Base-by-base conservation (phyloP, 1,139 yeast genomes). In the Yarrowia galli region DNA sequence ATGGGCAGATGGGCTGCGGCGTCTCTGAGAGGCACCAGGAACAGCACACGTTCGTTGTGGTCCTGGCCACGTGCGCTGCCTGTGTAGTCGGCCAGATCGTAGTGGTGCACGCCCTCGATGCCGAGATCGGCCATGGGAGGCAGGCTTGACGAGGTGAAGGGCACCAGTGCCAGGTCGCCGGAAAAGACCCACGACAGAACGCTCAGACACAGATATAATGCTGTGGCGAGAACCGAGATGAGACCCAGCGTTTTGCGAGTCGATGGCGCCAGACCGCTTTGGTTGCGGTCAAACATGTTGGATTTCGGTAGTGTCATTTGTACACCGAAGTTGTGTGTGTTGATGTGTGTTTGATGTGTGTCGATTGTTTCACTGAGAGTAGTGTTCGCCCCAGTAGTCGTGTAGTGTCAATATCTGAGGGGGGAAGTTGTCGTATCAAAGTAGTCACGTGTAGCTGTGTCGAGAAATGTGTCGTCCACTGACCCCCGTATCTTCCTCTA, bases 11-110 rank as follows among this genome's bases (percentile, higher is more conserved):
- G 91, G 28, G 84, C 81, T n/a, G 87, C 85, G 7, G 91, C 91
- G 74, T 88, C 91, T 76, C 91, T 82, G 68, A 88, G 76, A 9
- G 92, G 92, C n/a, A 88, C 90, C 70, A 87, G 83, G 71, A 86
- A 85, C 58, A 88, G 77, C 22, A 88, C 83, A 53, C 89, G 80
- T 73, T 88, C 91, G 20, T 80, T 82, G 63, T 80, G 79, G 70
- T 83, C 84, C 87, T 88, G 84, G 20, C 91, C 91, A 56, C 83
- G 81, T 16, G 80, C 80, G 36, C 85, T 77, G 20, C 88, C 87
- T 67, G 79, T 81, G 69, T 83, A 83, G 63, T 83, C 82, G 40
- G 79, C 70, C 68, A 88, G 75, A 73, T 88, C 92, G 73, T 84
- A 87, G 72, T 79, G 85, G 67, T 82, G 83, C 12, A 85, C 89